Conservation (phyloP, 2,329 filamentous ascomycete genomes). For the Ceratocystis eucalypticola region DNA sequence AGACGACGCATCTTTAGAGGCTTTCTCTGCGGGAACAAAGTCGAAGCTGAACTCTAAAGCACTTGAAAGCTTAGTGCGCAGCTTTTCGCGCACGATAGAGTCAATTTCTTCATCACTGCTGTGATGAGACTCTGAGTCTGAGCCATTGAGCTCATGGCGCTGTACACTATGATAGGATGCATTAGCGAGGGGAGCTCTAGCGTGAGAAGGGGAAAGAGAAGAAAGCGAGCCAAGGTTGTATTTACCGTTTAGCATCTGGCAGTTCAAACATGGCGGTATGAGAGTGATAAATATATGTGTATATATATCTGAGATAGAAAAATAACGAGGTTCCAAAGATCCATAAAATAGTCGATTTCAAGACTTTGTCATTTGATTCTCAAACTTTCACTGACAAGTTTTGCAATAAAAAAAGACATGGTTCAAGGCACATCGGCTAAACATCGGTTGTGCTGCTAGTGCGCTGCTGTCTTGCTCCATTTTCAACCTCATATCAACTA, state of each 20-base stretch:
- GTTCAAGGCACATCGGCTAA: not conserved
- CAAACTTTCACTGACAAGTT: not conserved
- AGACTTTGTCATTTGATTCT: not conserved
- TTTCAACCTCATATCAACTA: not conserved
- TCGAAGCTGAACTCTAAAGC: constrained; percentile 16
- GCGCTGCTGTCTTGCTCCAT: not conserved
- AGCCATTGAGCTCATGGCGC: constrained; percentile 38
- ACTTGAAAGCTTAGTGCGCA: constrained; percentile 19
- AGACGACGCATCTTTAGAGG: constrained; percentile 24
- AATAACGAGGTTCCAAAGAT: not conserved
- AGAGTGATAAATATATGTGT: not conserved
- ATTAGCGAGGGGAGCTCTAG: constrained; percentile 12
- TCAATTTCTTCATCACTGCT: constrained; percentile 20
- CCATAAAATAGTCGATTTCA: not conserved
- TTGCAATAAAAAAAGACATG: not conserved
- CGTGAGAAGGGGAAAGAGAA: not conserved
- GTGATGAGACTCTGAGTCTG: constrained; percentile 23
- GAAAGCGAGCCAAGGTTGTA: constrained; percentile 15
- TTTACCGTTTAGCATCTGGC: constrained; percentile 39
- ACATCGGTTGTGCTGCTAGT: not conserved
- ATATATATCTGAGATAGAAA: not conserved
- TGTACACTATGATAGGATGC: constrained; percentile 33
- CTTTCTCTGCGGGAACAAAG: not conserved
- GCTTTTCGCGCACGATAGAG: constrained; percentile 13
- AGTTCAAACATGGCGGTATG: constrained; percentile 35